phyloP scores from a whole-genome alignment of 1,139 yeast genomes.

The Diutina neorugosa region DNA sequence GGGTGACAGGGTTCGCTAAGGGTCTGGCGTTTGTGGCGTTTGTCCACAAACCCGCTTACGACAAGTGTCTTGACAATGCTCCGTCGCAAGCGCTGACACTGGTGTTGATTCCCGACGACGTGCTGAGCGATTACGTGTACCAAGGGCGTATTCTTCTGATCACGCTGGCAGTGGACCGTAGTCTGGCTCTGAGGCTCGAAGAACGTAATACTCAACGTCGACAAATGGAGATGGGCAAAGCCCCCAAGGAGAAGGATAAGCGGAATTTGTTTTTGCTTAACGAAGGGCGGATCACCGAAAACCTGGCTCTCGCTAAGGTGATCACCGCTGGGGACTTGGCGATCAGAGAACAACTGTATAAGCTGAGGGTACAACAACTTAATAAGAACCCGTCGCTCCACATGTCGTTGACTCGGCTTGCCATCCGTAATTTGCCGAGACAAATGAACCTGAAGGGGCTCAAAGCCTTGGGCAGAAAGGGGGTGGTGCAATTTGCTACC shows the following conservation, averaged over 20 bases:
- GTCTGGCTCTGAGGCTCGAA: constrained; percentile 65
- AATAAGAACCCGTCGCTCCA: constrained; percentile 86
- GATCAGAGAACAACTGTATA: constrained; percentile 78
- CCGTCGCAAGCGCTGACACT: constrained; percentile 73
- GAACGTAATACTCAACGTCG: constrained; percentile 67
- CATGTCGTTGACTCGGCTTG: constrained; percentile 84
- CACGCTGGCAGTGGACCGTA: constrained; percentile 77
- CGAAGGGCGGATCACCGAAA: constrained; percentile 84
- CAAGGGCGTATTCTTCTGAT: constrained; percentile 86
- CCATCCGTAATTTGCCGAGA: constrained; percentile 87
- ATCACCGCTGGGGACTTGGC: constrained; percentile 69
- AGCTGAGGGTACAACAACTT: constrained; percentile 79
- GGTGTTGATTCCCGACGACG: constrained; percentile 83
- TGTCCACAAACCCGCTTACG: constrained; percentile 44
- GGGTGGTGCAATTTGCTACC: constrained; percentile 90
- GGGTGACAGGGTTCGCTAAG: constrained; percentile 70
- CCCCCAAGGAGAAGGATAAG: constrained; percentile 68
- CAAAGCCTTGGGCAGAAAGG: constrained; percentile 88
- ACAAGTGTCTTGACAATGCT: constrained; percentile 62
- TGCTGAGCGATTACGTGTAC: constrained; percentile 75
- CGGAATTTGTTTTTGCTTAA: constrained; percentile 77
- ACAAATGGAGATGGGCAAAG: constrained; percentile 66
- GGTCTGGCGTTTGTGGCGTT: constrained; percentile 97
- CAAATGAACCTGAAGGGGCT: constrained; percentile 80
- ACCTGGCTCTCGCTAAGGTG: constrained; percentile 64